Evolutionary conservation across 225 moss, liverwort and hornwort genomes (phyloP).

Genomic region (Marchantia polymorpha): DNA sequence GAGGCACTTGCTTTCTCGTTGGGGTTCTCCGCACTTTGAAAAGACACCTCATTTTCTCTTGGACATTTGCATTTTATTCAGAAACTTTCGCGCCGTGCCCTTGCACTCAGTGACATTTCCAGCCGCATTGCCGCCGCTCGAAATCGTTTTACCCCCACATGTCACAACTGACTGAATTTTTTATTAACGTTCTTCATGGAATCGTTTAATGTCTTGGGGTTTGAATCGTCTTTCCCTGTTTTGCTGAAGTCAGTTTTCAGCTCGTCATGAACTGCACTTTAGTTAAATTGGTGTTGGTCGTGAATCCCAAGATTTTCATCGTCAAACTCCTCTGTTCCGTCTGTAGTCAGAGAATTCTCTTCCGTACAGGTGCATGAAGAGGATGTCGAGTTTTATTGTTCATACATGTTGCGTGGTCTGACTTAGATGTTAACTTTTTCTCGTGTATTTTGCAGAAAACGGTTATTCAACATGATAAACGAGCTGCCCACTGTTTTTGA

Average conservation of each 20-base stretch:
- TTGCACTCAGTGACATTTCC: no score
- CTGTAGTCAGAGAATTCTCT: neutral
- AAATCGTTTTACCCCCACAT: no score
- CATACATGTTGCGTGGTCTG: neutral
- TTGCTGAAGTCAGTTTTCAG: no score
- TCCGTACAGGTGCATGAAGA: neutral
- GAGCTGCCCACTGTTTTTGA: slow-evolving; percentile 50
- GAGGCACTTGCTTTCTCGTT: neutral
- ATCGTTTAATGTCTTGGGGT: no score
- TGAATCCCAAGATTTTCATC: neutral
- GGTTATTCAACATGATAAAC: slow-evolving; percentile 46
- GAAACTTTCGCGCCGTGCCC: no score
- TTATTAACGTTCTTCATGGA: no score
- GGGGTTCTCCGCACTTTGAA: neutral
- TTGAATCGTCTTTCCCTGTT: no score
- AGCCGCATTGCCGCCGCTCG: no score
- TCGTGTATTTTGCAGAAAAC: slow-evolving; percentile 29
- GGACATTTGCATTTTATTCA: neutral
- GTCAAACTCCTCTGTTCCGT: neutral
- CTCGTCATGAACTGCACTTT: no score
- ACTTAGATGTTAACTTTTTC: neutral
- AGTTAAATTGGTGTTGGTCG: neutral
- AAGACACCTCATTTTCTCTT: neutral
- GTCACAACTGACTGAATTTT: no score
- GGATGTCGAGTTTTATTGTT: neutral